Conservation (phyloP, 2,329 filamentous ascomycete species). For the Monilinia polystroma region DNA sequence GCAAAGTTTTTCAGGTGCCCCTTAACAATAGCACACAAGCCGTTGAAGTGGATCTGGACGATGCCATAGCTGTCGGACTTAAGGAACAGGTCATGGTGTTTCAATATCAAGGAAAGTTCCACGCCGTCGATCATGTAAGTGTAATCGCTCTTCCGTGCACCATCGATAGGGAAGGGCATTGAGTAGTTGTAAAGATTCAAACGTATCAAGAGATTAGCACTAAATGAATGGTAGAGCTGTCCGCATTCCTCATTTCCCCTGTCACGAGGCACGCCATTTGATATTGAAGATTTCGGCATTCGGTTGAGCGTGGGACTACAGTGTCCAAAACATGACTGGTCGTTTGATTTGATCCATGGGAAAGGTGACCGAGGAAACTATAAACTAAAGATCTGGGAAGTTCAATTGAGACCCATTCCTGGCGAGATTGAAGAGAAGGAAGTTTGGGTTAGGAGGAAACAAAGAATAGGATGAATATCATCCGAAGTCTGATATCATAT, state of each 20-base stretch:
- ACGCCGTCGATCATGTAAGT: constrained; percentile 67
- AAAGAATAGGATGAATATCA: constrained; percentile 28
- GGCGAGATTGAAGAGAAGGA: constrained; percentile 24
- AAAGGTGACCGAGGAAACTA: constrained; percentile 62
- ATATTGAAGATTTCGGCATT: constrained; percentile 72
- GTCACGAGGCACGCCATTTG: constrained; percentile 61
- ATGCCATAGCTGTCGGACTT: constrained; percentile 41
- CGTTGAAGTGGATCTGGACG: constrained; percentile 40
- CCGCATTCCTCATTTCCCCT: constrained; percentile 67
- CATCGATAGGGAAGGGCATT: background rate
- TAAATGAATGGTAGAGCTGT: constrained; percentile 51
- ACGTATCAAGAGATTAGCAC: background rate
- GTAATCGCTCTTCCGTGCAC: constrained; percentile 20
- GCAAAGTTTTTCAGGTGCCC: constrained; percentile 57
- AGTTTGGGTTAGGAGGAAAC: constrained; percentile 32
- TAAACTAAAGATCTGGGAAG: constrained; percentile 62
- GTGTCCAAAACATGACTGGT: constrained; percentile 70
- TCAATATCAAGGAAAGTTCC: constrained; percentile 58
- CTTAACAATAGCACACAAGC: constrained; percentile 43
- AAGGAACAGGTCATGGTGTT: constrained; percentile 66
- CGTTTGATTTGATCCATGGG: constrained; percentile 66
- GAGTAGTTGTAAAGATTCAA: background rate
- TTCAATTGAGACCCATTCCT: constrained; percentile 49
- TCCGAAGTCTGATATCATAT: constrained; percentile 23
- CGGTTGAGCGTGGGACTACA: constrained; percentile 60